A percentile compares a stretch with the other conserved stretches of the same genome.
Conservation (phyloP, 139 green algal species). For the Chlorella sp. region DNA sequence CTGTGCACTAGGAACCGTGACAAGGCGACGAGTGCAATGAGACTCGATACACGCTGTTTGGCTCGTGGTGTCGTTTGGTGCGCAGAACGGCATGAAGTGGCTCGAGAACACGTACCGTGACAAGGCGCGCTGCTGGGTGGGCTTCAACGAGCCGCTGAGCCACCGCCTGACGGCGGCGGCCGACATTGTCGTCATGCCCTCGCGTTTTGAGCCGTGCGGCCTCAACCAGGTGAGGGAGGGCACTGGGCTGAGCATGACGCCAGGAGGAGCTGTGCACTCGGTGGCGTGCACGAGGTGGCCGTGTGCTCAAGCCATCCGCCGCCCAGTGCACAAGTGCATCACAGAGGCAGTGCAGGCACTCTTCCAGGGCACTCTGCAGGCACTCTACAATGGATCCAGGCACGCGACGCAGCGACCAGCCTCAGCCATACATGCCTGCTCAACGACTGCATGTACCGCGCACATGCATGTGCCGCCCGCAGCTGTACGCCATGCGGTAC, state of each 20-base stretch:
- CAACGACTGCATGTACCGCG: neutral
- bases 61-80: neutral
- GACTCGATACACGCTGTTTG: neutral
- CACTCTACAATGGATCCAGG: neutral
- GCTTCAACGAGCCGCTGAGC: slow-evolving; percentile 81
- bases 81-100: slow-evolving; percentile 52
- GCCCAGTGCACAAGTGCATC: no score
- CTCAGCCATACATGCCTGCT: neutral
- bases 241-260: no score
- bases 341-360: neutral
- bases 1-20: no score
- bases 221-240: slow-evolving; percentile 76
- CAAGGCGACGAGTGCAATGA: no score
- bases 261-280: no score
- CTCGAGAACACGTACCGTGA: slow-evolving; percentile 53
- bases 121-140: slow-evolving; percentile 78
- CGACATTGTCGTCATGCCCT: slow-evolving; percentile 83
- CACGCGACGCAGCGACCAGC: neutral
- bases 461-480: neutral
- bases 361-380: neutral
- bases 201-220: slow-evolving; percentile 77
- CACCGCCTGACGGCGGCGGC: slow-evolving; percentile 62
- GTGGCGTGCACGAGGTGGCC: no score
- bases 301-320: no score
- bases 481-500: slow-evolving; percentile 38